Evolutionary conservation across 495 filamentous ascomycete species (phyloP).

Genomic region (Paragyromitra xinjiangensis): DNA sequence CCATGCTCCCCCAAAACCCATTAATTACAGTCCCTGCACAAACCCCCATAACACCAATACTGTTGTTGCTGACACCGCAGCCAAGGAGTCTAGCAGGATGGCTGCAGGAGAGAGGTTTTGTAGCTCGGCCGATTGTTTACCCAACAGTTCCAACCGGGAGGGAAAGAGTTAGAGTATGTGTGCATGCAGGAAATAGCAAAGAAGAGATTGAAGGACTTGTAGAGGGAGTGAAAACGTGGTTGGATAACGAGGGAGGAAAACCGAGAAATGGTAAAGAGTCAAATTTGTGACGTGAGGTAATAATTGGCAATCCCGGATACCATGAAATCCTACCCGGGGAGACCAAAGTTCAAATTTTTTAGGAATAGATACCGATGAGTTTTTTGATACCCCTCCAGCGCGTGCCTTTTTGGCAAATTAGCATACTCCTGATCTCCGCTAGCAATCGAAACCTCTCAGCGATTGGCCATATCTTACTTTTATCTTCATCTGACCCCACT

Average conservation of each 20-base stretch:
- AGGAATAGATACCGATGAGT: too few species aligned
- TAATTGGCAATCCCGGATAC: background rate
- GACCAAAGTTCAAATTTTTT: too few species aligned
- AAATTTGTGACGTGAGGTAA: conserved; percentile 13
- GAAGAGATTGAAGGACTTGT: conserved; percentile 37
- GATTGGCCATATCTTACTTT: too few species aligned
- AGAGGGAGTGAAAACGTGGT: conserved; percentile 29
- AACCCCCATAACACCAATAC: conserved; percentile 33
- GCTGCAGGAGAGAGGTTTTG: conserved; percentile 25
- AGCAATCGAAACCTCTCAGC: too few species aligned
- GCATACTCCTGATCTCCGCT: too few species aligned
- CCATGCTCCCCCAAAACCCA: background rate
- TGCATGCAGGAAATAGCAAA: conserved; percentile 46
- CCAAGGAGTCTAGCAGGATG: conserved; percentile 32
- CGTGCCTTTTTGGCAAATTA: too few species aligned
- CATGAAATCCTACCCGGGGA: too few species aligned
- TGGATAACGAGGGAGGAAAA: conserved; percentile 4
- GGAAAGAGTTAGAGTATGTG: conserved; percentile 47
- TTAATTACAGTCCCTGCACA: conserved; percentile 7
- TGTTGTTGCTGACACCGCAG: conserved; percentile 32
- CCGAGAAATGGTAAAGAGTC: background rate
- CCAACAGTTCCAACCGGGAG: conserved; percentile 46
- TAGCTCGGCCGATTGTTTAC: conserved; percentile 48
- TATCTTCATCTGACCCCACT: too few species aligned
- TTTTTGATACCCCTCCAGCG: too few species aligned